These are phyloP conservation scores for Backusella parvicylindrica DNA, from an alignment of 192 early-diverging fungal species.

Conservation along the genomic window DNA sequence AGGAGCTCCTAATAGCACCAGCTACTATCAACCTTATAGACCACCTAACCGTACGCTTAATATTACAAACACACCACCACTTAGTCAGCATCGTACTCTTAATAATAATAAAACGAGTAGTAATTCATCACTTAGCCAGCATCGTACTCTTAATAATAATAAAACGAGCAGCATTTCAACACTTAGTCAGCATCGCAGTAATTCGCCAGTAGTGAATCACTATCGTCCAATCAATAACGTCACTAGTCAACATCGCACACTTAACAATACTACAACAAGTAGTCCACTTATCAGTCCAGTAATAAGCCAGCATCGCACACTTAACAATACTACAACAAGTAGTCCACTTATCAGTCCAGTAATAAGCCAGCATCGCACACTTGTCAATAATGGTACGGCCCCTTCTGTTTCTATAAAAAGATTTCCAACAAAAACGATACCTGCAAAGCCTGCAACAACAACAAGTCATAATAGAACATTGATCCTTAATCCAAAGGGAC, in stretches of 20 bases:
- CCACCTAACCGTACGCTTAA: not conserved
- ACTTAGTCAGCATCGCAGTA: not conserved
- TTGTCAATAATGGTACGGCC: not conserved
- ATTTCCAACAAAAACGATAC: not conserved
- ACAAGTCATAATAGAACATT: not conserved
- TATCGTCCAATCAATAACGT: not conserved
- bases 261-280: not conserved
- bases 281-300: not conserved
- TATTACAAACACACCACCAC: not conserved
- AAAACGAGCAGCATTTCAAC: too few species aligned
- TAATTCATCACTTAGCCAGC: not conserved
- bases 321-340: not conserved
- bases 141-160: not conserved
- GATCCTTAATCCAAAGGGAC: not conserved
- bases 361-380: not conserved
- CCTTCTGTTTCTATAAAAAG: not conserved
- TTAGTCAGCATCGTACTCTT: not conserved
- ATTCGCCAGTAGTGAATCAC: not conserved
- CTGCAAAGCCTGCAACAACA: not conserved
- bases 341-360: not conserved
- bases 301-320: not conserved
- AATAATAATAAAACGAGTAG: not conserved
- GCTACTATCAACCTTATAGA: too few species aligned
- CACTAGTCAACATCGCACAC: not conserved
- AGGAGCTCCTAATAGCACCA: not conserved